Base-by-base conservation (phyloP, 495 filamentous ascomycete genomes). In the Tuber melanosporum region DNA sequence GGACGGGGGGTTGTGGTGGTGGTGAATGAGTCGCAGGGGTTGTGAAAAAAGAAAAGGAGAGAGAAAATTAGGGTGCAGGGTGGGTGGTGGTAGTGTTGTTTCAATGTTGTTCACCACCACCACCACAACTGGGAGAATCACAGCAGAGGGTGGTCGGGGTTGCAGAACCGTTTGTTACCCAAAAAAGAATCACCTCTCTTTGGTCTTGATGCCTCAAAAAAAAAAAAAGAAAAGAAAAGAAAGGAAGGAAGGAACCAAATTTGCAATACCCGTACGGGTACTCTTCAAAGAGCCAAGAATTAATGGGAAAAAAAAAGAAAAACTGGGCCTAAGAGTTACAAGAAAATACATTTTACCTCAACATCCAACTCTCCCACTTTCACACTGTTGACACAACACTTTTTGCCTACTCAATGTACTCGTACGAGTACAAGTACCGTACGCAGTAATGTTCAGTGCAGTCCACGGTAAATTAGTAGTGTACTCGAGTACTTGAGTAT, bases 111-210 rank as follows among this genome's bases (percentile, higher is more conserved):
- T n/a, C n/a, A n/a, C n/a, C 32, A 32, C 32, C 32, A 32, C 71
- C 62, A 62, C 41, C 47, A 41, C 43, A 22, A 73, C 71, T 45
- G 45, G 41, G 22, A 32, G 71, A 72, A 45, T 15, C 45, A 32
- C 14, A 73, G 44, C 62, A 70, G 72, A 75, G 76, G 70, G 52
- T 75, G 70, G 73, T 77, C 71, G 71, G 73, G 44, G 71, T 74
- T 73, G 77, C 72, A 79, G 77, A 79, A 74, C 73, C 77, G 77
- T 78, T 80, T 80, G 77, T 77, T 77, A 77, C 78, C 73, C 73
- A 80, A 80, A 80, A 80, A 80, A 80, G 78, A 76, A 71, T 49
- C 73, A 79, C 42, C 76, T 73, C n/a, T 72, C 75, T 70, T 52
- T 76, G 76, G 62, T 46, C 74, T 45, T 66, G 57, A 8, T 66